Conservation (phyloP, 768 basidiomycete species). For the Botryobasidium botryosum region DNA sequence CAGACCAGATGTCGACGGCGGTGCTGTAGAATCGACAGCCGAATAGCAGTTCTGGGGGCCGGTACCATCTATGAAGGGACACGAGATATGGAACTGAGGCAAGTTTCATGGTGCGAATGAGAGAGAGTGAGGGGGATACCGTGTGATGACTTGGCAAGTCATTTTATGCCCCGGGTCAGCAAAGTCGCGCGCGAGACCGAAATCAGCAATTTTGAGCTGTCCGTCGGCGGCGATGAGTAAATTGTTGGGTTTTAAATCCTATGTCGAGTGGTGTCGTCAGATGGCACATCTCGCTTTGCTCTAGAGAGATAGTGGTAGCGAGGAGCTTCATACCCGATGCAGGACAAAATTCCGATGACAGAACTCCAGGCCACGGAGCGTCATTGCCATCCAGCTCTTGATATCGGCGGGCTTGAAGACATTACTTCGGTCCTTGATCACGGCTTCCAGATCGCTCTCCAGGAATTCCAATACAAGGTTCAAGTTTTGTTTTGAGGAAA, state of each 20-base stretch:
- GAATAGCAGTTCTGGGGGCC: constrained; percentile 87
- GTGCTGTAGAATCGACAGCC: constrained; percentile 82
- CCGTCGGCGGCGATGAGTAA: constrained; percentile 83
- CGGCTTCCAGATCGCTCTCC: constrained; percentile 89
- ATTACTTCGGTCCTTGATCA: constrained; percentile 84
- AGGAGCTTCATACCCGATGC: constrained; percentile 76
- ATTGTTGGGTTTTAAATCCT: constrained; percentile 99
- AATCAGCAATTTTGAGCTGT: constrained; percentile 93
- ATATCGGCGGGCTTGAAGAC: constrained; percentile 92
- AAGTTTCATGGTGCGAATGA: not conserved
- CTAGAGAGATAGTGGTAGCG: not conserved
- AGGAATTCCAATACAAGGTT: constrained; percentile 96
- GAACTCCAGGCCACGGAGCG: constrained; percentile 91
- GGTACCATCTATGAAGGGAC: constrained; percentile 63
- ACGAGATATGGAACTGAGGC: not conserved
- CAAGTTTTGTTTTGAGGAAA: constrained; percentile 88
- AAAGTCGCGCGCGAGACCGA: constrained; percentile 93
- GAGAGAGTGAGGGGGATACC: constrained; percentile 28
- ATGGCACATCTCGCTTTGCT: not conserved
- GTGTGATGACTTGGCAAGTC: constrained; percentile 96
- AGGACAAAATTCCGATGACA: constrained; percentile 90
- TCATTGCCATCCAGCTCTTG: constrained; percentile 99
- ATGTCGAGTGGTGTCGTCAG: constrained; percentile 2
- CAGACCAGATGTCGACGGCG: constrained; percentile 91
- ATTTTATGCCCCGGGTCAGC: constrained; percentile 91